Evolutionary conservation across 2,329 filamentous ascomycete genomes (phyloP), one percentile per base, ranked within the genome.

Genomic region (Penicillium occitanis): DNA sequence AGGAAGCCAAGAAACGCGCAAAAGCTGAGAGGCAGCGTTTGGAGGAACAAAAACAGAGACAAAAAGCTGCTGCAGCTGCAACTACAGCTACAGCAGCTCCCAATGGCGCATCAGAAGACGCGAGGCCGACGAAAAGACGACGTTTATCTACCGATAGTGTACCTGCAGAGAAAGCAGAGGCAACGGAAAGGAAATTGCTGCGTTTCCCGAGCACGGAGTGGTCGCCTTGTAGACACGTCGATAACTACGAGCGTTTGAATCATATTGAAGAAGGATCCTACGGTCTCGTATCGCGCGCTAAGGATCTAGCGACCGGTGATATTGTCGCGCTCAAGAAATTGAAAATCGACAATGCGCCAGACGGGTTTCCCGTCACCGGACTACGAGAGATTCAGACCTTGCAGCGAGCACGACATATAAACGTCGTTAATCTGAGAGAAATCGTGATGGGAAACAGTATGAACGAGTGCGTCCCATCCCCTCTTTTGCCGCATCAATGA

Each of bases 201-300:
- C 88, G 90, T 11, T 93, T 96, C 74, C 85, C 90, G 10, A 82
- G 84, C 14, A 85, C 86, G 10, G 78, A 82, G 70, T 96, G 93
- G 88, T 85, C 87, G 66, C 83, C 86, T 2, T 91, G 90, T 74
- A 85, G 91, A 67, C 91, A 91, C 75, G 90, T 96, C 30, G 90
- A 94, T 74, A 90, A 92, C 74, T 99, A 93, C 80, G 91, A 97
- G 73, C 91, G 91, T 71, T 84, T 99, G 66, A 99, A 99, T 78
- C 91, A 95, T 76, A 99, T 99, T 73, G 95, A 98, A 78, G 95
- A 99, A 81, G 95, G 95, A 42, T 93, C 93, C 8, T 99, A 99
- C 78, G 95, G 95, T 55, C 94, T 90, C 86, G 95, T 99, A 4
- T 93, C 93, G 64, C 86, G 95, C 66, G 95, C 93, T 13, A 89